A percentile compares a stretch with the other conserved stretches of the same genome.
Conservation (phyloP, 345 rosid genomes). For the Eucalyptus regnans region DNA sequence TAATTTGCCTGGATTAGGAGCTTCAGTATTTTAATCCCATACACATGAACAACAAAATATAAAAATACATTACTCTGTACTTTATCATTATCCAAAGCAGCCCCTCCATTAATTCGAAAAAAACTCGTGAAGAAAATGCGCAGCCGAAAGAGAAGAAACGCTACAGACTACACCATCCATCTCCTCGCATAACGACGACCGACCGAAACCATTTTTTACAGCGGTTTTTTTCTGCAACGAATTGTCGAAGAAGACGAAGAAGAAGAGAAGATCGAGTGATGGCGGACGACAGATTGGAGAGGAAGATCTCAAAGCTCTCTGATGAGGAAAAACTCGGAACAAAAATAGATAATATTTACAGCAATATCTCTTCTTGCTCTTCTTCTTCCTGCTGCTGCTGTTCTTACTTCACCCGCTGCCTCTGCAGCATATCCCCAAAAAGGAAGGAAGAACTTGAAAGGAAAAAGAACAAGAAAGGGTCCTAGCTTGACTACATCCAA, state of each 20-base stretch:
- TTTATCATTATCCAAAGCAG: neutral
- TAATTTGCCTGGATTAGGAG: neutral
- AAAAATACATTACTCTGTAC: neutral
- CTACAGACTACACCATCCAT: neutral
- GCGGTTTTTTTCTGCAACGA: neutral
- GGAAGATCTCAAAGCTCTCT: neutral
- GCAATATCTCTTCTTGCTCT: neutral
- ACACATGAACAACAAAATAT: neutral
- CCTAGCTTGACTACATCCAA: slow-evolving; percentile 37
- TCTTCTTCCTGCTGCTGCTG: neutral
- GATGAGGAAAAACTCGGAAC: neutral
- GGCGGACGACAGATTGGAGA: neutral
- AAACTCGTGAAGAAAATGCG: neutral
- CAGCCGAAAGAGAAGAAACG: neutral
- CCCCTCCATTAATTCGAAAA: neutral
- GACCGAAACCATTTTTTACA: neutral
- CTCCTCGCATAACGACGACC: neutral
- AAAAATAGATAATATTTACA: neutral
- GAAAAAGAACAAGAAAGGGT: neutral
- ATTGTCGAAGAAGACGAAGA: neutral
- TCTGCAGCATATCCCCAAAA: neutral
- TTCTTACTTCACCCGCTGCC: neutral
- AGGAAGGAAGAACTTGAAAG: neutral
- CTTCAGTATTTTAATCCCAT: neutral
- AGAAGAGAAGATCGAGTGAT: neutral